These are phyloP conservation scores for Thalassiosira ordinaria DNA, from an alignment of 352 stramenopile genomes.

Conservation along the genomic window DNA sequence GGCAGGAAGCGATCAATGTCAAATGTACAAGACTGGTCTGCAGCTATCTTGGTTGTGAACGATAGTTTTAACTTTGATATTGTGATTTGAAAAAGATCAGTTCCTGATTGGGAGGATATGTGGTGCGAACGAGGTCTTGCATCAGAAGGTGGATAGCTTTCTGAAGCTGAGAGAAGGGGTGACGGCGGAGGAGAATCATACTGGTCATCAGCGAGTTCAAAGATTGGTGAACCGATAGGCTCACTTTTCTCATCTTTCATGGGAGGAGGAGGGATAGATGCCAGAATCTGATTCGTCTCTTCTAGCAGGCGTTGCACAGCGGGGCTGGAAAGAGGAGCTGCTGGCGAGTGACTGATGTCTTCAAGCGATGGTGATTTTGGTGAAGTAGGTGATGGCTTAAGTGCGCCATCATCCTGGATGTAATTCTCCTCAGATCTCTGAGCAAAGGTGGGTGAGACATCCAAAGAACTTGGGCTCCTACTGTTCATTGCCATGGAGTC, in stretches of 20 bases:
- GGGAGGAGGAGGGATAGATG: conserved; percentile 21
- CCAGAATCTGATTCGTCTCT: conserved; percentile 35
- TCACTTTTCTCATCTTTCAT: conserved; percentile 26
- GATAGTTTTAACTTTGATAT: conserved; percentile 58
- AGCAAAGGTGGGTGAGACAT: conserved; percentile 7
- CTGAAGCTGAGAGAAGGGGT: conserved; percentile 6
- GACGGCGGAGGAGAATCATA: conserved; percentile 27
- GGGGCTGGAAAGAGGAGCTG: conserved; percentile 12
- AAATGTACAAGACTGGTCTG: conserved; percentile 41
- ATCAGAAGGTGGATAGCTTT: conserved; percentile 13
- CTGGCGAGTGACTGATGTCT: conserved; percentile 13
- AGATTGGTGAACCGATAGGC: conserved; percentile 2
- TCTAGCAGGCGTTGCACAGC: background rate
- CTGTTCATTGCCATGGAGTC: background rate
- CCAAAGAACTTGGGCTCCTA: background rate
- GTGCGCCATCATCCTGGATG: conserved; percentile 3
- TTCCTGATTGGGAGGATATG: conserved; percentile 54
- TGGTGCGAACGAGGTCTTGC: conserved; percentile 20
- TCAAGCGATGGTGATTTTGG: conserved; percentile 8
- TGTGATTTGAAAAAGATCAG: conserved; percentile 58
- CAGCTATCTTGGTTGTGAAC: conserved; percentile 59
- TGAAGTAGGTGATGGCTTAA: conserved; percentile 15
- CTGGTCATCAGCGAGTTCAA: conserved; percentile 1
- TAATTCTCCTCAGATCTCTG: conserved; percentile 1
- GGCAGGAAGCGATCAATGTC: conserved; percentile 63